Evolutionary conservation across 495 filamentous ascomycete genomes (phyloP).

Genomic region (Hypoxylon fragiforme): DNA sequence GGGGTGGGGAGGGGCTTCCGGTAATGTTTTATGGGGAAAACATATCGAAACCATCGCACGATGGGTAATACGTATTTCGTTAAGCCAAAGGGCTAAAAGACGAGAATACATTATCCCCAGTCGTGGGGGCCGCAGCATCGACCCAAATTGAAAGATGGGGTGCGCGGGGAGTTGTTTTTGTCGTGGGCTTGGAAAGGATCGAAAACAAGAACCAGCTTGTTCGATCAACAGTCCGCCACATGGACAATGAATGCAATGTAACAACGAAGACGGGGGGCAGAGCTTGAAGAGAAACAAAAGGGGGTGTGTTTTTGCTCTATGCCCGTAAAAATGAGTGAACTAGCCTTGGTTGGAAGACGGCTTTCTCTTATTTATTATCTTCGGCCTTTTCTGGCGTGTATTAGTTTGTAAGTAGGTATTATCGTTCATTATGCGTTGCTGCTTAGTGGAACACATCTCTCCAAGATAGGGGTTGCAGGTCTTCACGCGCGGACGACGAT

Average conservation of each 20-base stretch:
- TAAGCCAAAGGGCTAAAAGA: too few species aligned
- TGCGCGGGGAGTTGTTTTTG: too few species aligned
- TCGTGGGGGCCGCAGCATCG: conserved; percentile 44
- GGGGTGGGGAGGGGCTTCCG: conserved; percentile 5
- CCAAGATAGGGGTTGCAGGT: conserved; percentile 23
- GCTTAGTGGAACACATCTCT: conserved; percentile 34
- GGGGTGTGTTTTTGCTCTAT: conserved; percentile 17
- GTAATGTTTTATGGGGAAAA: conserved; percentile 33
- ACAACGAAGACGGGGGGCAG: conserved; percentile 33
- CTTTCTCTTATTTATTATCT: conserved; percentile 30
- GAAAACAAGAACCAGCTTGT: conserved; percentile 38
- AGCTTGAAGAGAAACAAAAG: conserved; percentile 2
- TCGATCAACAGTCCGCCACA: conserved; percentile 15
- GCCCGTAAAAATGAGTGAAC: conserved; percentile 41
- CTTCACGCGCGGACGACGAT: conserved; percentile 65
- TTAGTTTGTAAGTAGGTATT: too few species aligned
- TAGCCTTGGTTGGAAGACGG: conserved; percentile 25
- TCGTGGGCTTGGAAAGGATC: conserved; percentile 13
- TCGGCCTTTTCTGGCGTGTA: conserved; percentile 37
- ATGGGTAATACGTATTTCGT: too few species aligned
- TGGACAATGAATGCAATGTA: conserved; percentile 36
- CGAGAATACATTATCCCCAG: neutral
- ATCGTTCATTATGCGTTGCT: conserved; percentile 1
- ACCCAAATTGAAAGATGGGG: conserved; percentile 38
- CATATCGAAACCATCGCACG: conserved; percentile 42